phyloP scores from a whole-genome alignment of 306 rosid genomes.

The Medicago lupulina region DNA sequence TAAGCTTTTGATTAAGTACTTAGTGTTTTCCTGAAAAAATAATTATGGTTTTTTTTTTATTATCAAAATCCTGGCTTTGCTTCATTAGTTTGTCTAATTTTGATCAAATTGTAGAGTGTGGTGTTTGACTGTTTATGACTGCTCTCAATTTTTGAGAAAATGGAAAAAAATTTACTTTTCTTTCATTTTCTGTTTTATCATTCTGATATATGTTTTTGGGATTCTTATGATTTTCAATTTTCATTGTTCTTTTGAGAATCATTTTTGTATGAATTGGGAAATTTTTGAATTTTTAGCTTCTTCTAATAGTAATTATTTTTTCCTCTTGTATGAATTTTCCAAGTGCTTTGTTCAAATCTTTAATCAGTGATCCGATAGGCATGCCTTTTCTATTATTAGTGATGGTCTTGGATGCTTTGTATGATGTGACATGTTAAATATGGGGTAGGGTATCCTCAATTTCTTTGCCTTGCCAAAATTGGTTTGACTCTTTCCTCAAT shows the following conservation, averaged over 20 bases:
- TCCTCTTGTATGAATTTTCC: slow-evolving; percentile 1
- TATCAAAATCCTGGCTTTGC: slow-evolving; percentile 28
- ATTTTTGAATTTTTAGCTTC: slow-evolving; percentile 2
- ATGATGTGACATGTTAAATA: slow-evolving; percentile 28
- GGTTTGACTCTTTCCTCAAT: slow-evolving; percentile 34
- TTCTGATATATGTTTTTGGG: background rate
- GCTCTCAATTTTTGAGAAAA: slow-evolving; percentile 7
- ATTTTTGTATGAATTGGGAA: background rate
- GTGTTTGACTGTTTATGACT: slow-evolving; percentile 17
- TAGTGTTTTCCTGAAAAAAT: slow-evolving; percentile 13
- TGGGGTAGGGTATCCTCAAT: slow-evolving; percentile 11
- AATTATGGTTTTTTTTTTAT: slow-evolving; percentile 16
- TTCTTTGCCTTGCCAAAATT: slow-evolving; percentile 37
- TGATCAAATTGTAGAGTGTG: slow-evolving; percentile 24
- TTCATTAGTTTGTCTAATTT: slow-evolving; percentile 13
- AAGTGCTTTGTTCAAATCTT: background rate
- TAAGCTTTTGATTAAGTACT: slow-evolving; percentile 6
- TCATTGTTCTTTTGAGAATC: slow-evolving; percentile 8
- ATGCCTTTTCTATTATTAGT: slow-evolving; percentile 16
- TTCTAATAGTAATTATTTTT: slow-evolving; percentile 14
- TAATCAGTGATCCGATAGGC: slow-evolving; percentile 18
- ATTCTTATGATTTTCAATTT: background rate
- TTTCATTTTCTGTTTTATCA: background rate
- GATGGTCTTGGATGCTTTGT: slow-evolving; percentile 29
- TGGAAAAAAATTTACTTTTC: background rate